Conservation (phyloP, 768 basidiomycete species). For the Xerocomellus amylosporus region DNA sequence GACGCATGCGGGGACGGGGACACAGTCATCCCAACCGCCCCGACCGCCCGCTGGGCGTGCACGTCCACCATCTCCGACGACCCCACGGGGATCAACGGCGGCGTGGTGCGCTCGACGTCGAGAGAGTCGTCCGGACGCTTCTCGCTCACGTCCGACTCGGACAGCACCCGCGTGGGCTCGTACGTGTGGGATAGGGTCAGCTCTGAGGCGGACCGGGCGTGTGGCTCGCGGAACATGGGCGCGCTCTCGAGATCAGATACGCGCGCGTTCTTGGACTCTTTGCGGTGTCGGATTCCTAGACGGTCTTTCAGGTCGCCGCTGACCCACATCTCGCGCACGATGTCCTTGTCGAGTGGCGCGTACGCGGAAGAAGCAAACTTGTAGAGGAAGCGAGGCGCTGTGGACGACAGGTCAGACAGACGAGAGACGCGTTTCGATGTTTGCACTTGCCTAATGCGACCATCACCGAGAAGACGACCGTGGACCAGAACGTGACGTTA, state of each 20-base stretch:
- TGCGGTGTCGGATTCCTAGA: slow-evolving; percentile 67
- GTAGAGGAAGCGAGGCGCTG: slow-evolving; percentile 79
- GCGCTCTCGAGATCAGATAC: slow-evolving; percentile 51
- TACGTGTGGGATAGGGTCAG: slow-evolving; percentile 43
- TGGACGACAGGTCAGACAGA: slow-evolving; percentile 2
- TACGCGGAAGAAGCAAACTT: slow-evolving; percentile 73
- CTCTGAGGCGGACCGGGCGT: slow-evolving; percentile 65
- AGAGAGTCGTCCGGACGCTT: slow-evolving; percentile 3
- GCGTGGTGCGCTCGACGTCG: neutral
- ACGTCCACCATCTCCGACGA: slow-evolving; percentile 5
- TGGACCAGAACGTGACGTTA: slow-evolving; percentile 80
- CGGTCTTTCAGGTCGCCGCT: slow-evolving; percentile 77
- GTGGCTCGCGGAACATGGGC: slow-evolving; percentile 69
- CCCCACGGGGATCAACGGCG: slow-evolving; percentile 12
- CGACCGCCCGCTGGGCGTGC: slow-evolving; percentile 26
- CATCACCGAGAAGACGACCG: slow-evolving; percentile 63
- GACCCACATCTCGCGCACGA: slow-evolving; percentile 92
- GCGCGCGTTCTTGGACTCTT: slow-evolving; percentile 43
- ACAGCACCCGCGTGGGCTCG: slow-evolving; percentile 43
- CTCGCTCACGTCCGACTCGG: slow-evolving; percentile 15
- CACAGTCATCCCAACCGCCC: slow-evolving; percentile 32
- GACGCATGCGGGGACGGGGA: slow-evolving; percentile 51
- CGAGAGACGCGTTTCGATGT: neutral
- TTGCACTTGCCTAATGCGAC: slow-evolving; percentile 67
- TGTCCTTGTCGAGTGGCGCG: slow-evolving; percentile 80